Base-by-base conservation (phyloP, 441 rosid species). In the Adansonia grandidieri region DNA sequence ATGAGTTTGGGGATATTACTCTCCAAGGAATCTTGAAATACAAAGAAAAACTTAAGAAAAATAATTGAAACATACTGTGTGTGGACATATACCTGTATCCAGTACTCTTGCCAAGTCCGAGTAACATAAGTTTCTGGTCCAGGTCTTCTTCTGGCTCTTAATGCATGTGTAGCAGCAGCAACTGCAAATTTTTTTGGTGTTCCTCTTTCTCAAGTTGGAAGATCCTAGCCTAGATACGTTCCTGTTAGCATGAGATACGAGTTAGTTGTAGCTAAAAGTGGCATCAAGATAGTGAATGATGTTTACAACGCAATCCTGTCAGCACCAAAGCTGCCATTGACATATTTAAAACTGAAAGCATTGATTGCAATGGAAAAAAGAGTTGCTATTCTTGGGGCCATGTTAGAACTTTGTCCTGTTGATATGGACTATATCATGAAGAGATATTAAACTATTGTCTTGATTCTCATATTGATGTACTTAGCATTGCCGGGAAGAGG, bases 261-360 rank as follows among this genome's bases (percentile, higher is more conserved):
- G 69, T 80, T 81, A 24, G 77, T 78, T 56, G 74, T 81, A 64
- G 76, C 79, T 44, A 57, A 74, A 63, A 81, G 68, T 64, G 82
- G 84, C 61, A 78, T 81, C 44, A 76, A 69, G 56, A 79, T 81
- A 44, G 15, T 84, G 51, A 76, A 84, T 48, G 82, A 84, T 65
- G 81, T 68, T 32, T 84, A 76, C 60, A 77, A 84, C 69, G 84
- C 84, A 81, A 73, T 68, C 84, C 81, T 28, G 9, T 76, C 14
- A 73, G 86, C 71, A 79, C 86, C 42, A 81, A 77, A 79, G 80
- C 80, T 24, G 84, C 84, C n/a, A 73, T 84, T 77, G 79, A 84
- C 79, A 67, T 77, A 73, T 71, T 84, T 14, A 73, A 74, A n/a
- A n/a, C n/a, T n/a, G n/a, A n/a, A 76, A 56, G 65, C 65, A 78